These are phyloP conservation scores for Gossypium herbaceum DNA, from an alignment of 345 rosid genomes.

Conservation along the genomic window DNA sequence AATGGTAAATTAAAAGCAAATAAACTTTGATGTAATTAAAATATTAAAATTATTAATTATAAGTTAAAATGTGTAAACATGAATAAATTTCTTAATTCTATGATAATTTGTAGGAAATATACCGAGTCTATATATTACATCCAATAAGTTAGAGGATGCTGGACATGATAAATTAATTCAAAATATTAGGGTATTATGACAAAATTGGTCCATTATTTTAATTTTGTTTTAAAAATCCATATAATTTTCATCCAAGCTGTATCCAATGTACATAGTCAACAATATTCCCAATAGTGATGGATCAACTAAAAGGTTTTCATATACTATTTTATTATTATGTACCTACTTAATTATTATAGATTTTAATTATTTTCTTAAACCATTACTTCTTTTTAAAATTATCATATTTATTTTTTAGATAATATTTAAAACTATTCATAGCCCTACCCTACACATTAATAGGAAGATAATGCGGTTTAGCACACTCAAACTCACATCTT, in stretches of 20 bases:
- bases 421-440: not conserved
- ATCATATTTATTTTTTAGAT: not conserved
- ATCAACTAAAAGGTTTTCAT: not conserved
- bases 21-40: not conserved
- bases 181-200: not conserved
- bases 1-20: no score
- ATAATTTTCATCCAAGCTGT: constrained; percentile 1
- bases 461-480: accelerated
- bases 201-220: not conserved
- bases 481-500: no score
- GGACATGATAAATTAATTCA: not conserved
- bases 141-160: not conserved
- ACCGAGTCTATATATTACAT: not conserved
- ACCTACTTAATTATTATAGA: constrained; percentile 7
- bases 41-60: not conserved
- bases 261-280: not conserved
- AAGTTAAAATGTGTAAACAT: not conserved
- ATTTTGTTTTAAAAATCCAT: not conserved
- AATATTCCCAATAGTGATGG: not conserved
- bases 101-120: not conserved
- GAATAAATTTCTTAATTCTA: not conserved
- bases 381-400: not conserved
- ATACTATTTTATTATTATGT: constrained; percentile 1
- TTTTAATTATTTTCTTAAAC: not conserved
- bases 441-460: accelerated